Evolutionary conservation across 1,139 yeast genomes (phyloP).

Genomic region (Blastobotrys proliferans): DNA sequence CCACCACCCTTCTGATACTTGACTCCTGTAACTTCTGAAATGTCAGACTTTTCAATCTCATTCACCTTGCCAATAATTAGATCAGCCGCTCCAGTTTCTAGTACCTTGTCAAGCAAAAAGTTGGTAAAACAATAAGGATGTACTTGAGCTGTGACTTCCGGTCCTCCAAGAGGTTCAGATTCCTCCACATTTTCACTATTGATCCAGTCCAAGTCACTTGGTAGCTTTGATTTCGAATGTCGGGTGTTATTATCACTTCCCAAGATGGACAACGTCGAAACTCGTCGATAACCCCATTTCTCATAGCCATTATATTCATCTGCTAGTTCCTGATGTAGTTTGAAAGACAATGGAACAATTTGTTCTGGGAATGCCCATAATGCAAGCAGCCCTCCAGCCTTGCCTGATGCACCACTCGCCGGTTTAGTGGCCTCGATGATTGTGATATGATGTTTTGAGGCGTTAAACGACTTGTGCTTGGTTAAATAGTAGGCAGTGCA

Average conservation of each 20-base stretch:
- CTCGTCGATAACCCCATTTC: conserved; percentile 90
- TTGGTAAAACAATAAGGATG: conserved; percentile 94
- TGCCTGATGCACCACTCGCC: conserved; percentile 97
- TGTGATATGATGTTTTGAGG: conserved; percentile 71
- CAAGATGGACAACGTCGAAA: conserved; percentile 82
- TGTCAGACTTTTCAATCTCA: conserved; percentile 41
- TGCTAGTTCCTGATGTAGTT: conserved; percentile 78
- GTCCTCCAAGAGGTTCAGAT: conserved; percentile 80
- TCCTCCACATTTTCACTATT: conserved; percentile 58
- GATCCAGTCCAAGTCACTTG: conserved; percentile 80
- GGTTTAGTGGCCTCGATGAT: conserved; percentile 87
- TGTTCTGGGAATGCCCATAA: conserved; percentile 97
- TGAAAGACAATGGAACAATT: conserved; percentile 83
- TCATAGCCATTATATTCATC: conserved; percentile 72
- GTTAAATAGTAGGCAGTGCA: conserved; percentile 90
- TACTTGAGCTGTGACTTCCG: conserved; percentile 91
- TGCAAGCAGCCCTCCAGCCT: conserved; percentile 93
- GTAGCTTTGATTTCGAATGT: conserved; percentile 39
- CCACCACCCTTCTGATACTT: conserved; percentile 16
- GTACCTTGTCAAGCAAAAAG: conserved; percentile 71
- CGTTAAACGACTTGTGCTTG: conserved; percentile 74
- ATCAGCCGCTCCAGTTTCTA: conserved; percentile 80
- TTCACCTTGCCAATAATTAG: conserved; percentile 79
- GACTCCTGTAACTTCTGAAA: conserved; percentile 23
- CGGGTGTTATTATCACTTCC: conserved; percentile 39